Base-by-base conservation (phyloP, 352 stramenopile species). In the Peronospora belbahrii region DNA sequence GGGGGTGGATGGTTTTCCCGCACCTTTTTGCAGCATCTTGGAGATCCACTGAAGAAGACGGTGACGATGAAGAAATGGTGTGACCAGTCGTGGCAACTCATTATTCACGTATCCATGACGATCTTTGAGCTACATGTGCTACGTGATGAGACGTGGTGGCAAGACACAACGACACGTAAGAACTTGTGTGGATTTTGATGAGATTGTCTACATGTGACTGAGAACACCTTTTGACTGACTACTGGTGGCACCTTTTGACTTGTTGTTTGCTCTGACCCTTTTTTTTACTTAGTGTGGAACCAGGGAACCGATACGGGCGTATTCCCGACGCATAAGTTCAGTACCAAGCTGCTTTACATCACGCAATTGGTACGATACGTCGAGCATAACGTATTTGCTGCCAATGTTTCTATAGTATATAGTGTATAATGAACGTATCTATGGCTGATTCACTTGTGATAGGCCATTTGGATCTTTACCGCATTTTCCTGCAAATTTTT, bases 401-500 rank as follows among this genome's bases (percentile, higher is more conserved):
- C 6, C 14, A 8, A 10, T 30, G 30, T 35, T 32, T 27, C 3
- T 3, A 31, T 31, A n/a, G 8, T 2, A 27, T 27, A n/a, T n/a
- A n/a, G 27, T 5, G 11, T 22, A 42, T 30, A n/a, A 17, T 11
- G 11, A 11, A 45, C 28, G 7, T 28, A 1, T 27, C 1, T 27
- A 6, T 34, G 17, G 4, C n/a, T 43, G 18, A 9, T 24, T 25
- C 2, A 6, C 10, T 35, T 3, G 45, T 6, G 4, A 10, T 37
- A 91, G 80, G 81, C 78, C 11, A 90, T 95, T 50, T 95, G 78
- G 75, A 88, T 93, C 49, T 93, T 88, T 62, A 92, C 80, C 14
- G 83, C 78, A 18, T 95, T 95, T 47, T 90, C 76, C 48, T 93
- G 81, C 60, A 89, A 91, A 47, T 95, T 88, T 50, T 48, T 95